Base-by-base conservation (phyloP, 371 early-diverging fungal species). In the Apophysomyces variabilis region DNA sequence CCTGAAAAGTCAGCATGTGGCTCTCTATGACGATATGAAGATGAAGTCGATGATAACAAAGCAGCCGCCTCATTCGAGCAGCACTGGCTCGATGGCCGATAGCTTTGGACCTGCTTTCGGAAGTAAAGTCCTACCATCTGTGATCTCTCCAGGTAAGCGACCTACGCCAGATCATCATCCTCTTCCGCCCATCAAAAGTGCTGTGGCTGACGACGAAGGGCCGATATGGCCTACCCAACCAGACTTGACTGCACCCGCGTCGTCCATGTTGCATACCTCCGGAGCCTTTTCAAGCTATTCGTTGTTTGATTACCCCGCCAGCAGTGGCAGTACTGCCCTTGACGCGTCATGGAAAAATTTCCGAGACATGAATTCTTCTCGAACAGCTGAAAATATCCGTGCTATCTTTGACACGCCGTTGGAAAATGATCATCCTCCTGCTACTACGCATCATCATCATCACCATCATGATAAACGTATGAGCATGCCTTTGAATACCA, bases 291-390 rank as follows among this genome's bases (percentile, higher is more conserved):
- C 44, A 38, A 43, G 26, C 18, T 65, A 58, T 44, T 65, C 65
- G 26, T 57, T 58, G 43, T 58, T 65, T 37, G 69, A 68, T 56
- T 68, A 60, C 37, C 60, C 68, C 50, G 60, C 68, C 21, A 63
- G 68, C 38, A 68, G 41, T 41, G 59, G 41, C 18, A 38, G 37
- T 59, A 68, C 68, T 13, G 67, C 73, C 14, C 58, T 79, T 21
- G 75, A 79, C 37, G 68, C 68, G 35, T 72, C 76, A 11, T 80
- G 81, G 81, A 75, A 69, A 47, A 75, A 67, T 44, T 76, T 77
- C 66, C 69, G 81, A 57, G 78, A 77, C 35, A 77, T 76, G 66
- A 76, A 72, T 50, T 70, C 74, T n/a, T 69, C 74, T 35, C 66
- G 69, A 18, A 70, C 78, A 5, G 77, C 71, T 5, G 74, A 76